phyloP scores from a whole-genome alignment of 371 early-diverging fungal species.

The Coemansia linderi region DNA sequence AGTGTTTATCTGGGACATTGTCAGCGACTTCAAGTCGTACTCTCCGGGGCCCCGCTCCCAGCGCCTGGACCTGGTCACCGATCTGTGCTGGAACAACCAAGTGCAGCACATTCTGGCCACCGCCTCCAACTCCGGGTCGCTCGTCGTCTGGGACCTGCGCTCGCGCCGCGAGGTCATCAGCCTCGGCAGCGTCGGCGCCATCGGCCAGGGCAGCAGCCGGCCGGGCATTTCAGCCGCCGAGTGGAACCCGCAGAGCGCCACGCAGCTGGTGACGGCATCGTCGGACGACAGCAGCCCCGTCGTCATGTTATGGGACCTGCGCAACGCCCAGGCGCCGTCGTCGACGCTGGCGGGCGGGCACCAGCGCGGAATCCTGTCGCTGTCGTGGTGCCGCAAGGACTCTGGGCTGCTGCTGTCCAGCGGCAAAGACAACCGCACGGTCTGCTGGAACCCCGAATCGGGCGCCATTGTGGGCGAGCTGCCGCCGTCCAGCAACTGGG shows the following conservation, averaged over 20 bases:
- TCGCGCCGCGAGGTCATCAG: constrained; percentile 83
- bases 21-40: constrained; percentile 81
- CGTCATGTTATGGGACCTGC: constrained; percentile 90
- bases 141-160: constrained; percentile 94
- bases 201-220: constrained; percentile 58
- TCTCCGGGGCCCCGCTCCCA: constrained; percentile 82
- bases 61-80: constrained; percentile 85
- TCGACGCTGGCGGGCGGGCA: constrained; percentile 81
- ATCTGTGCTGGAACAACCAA: constrained; percentile 91
- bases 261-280: constrained; percentile 89
- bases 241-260: constrained; percentile 94
- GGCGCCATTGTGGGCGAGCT: constrained; percentile 78
- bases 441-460: constrained; percentile 86
- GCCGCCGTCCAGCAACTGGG: constrained; percentile 79
- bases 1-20: constrained; percentile 90
- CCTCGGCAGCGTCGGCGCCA: constrained; percentile 66
- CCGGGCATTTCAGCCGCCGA: constrained; percentile 83
- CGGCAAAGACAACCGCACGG: constrained; percentile 89
- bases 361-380: constrained; percentile 79
- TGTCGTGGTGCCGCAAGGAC: constrained; percentile 94
- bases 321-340: constrained; percentile 90
- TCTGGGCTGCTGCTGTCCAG: constrained; percentile 82
- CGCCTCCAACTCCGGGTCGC: constrained; percentile 86
- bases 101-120: constrained; percentile 93
- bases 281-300: constrained; percentile 88